These are phyloP conservation scores for Phanerochaete carnosa DNA, from an alignment of 768 basidiomycete genomes.

Conservation along the genomic window DNA sequence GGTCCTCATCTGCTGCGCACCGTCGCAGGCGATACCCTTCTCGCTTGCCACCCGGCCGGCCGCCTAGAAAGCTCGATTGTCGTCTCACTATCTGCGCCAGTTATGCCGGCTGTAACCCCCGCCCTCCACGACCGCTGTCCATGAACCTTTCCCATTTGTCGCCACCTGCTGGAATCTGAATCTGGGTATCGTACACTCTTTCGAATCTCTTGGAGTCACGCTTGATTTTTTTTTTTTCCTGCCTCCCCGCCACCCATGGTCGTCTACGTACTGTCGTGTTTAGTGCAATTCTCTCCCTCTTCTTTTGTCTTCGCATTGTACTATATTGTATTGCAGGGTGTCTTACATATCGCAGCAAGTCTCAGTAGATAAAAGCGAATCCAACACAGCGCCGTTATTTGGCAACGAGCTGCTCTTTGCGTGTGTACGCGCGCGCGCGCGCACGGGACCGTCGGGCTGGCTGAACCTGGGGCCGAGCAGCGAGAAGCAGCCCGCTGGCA, in stretches of 20 bases:
- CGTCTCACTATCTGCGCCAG: background rate
- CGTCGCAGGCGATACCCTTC: background rate
- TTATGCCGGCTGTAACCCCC: background rate
- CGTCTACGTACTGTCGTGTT: background rate
- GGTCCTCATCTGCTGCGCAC: background rate
- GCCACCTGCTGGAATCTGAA: constrained; percentile 1
- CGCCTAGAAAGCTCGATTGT: background rate
- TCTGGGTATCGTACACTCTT: constrained; percentile 4
- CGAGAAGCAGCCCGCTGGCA: no score
- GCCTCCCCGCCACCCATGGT: background rate
- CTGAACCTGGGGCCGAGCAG: no score
- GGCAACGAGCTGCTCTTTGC: background rate
- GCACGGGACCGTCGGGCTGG: no score
- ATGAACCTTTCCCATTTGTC: background rate
- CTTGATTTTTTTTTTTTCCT: background rate
- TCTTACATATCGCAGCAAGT: background rate
- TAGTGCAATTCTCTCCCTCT: background rate
- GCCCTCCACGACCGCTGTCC: background rate
- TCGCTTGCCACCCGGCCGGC: background rate
- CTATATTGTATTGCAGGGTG: constrained; percentile 3
- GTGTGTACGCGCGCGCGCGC: no score
- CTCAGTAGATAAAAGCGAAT: background rate
- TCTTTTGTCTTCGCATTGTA: background rate
- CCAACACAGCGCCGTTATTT: background rate
- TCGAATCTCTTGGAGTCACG: background rate